A percentile compares a stretch with the other conserved stretches of the same genome.
Evolutionary conservation across 2,329 filamentous ascomycete species (phyloP).

Genomic region (Tolypocladium guangdongense): DNA sequence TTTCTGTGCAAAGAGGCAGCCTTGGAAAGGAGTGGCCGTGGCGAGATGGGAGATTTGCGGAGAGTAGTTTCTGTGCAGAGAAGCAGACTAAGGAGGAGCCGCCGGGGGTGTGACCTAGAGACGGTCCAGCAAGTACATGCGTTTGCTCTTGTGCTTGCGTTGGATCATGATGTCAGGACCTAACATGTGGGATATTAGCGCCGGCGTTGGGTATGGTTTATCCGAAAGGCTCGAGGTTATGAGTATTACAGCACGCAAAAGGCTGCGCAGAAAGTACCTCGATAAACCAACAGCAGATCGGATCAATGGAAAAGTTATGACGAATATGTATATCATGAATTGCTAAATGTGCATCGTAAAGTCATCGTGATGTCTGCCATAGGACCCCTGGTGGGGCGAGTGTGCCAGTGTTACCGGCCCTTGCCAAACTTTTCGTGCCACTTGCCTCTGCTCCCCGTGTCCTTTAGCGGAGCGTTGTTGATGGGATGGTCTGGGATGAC

Average conservation of each 20-base stretch:
- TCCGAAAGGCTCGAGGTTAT: background rate
- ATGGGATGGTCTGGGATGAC: conserved; percentile 24
- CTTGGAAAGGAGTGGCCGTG: background rate
- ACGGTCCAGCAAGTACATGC: background rate
- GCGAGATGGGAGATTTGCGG: background rate
- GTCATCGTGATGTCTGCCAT: background rate
- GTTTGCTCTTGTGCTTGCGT: background rate
- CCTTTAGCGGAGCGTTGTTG: conserved; percentile 15
- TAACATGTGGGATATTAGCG: background rate
- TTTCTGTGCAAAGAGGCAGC: background rate
- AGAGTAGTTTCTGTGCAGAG: background rate
- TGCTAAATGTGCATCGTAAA: background rate
- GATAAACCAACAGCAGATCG: too few species aligned
- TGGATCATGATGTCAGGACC: background rate
- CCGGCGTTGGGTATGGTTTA: background rate
- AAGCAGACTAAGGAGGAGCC: too few species aligned
- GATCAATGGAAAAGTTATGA: too few species aligned
- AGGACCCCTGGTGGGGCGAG: background rate
- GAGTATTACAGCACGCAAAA: background rate
- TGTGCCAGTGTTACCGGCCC: conserved; percentile 19
- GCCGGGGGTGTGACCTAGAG: background rate
- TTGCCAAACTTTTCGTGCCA: conserved; percentile 50
- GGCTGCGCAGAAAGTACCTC: background rate
- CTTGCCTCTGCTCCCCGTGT: conserved; percentile 32
- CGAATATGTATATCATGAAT: too few species aligned